Evolutionary conservation across 495 filamentous ascomycete genomes (phyloP), one percentile per base, ranked within the genome.

Genomic region (Aspergillus baeticus): DNA sequence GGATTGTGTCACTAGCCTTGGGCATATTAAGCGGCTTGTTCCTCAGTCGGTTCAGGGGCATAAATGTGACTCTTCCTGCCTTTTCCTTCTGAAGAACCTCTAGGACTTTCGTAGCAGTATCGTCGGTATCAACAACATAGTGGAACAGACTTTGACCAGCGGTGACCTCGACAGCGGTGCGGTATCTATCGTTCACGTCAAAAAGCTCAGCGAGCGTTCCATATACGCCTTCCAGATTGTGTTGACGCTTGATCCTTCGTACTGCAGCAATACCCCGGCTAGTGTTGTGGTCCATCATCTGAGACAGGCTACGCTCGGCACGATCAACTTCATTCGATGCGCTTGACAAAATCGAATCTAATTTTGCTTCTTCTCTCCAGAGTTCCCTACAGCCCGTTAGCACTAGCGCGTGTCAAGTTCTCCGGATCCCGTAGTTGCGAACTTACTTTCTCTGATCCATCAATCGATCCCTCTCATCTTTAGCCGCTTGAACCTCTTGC

Each of bases 81-180:
- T 83, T 87, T 52, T 87, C 83, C 50, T 88, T 89, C 65, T 91
- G 84, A 18, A 99, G 77, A 13, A 87, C 81, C 61, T 93, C 88
- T 13, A 92, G 78, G 14, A 96, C 84, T 50, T 82, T 82, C 1
- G 90, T 89, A 0, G 91, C 91, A 2, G 93, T 97, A 35, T 88
- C 83, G 51, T 92, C 92, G 36, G 87, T 96, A 68, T 99, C 94
- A 42, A 96, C 92, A 21, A 99, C 90, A 62, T 96, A 95, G 71
- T 99, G 90, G 72, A 99, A 99, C 7, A 99, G 76, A 68, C 90
- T 95, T 58, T 87, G 87, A 6, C 94, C 95, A 8, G 92, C 95
- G 4, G 91, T 94, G 34, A 94, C 89, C 67, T 99, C 94, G 14
- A 96, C 89, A 4, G 94, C 90, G 37, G 90, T 87, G 34, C 91